These are phyloP conservation scores for Pelargonium australe DNA, from an alignment of 441 rosid genomes.

Conservation along the genomic window DNA sequence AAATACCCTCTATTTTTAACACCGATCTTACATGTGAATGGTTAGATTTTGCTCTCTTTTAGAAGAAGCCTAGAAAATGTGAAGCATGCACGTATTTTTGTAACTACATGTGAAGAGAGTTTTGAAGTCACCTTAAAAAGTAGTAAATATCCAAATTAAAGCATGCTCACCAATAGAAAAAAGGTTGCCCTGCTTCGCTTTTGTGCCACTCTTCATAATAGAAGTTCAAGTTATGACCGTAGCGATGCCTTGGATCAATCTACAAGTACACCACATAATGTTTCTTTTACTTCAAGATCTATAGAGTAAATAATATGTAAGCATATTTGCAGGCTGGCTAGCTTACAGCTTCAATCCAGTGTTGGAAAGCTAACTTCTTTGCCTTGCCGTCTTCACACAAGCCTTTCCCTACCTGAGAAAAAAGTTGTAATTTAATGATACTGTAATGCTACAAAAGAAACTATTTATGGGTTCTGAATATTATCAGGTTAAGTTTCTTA, in stretches of 20 bases:
- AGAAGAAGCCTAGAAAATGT: not conserved
- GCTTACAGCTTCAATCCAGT: constrained; percentile 56
- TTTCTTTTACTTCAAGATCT: not conserved
- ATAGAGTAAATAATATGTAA: not conserved
- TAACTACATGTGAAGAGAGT: not conserved
- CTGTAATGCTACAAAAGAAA: too few species aligned
- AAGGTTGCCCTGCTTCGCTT: constrained; percentile 38
- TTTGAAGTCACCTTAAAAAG: not conserved
- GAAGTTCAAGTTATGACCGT: constrained; percentile 50
- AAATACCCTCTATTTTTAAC: too few species aligned
- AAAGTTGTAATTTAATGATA: too few species aligned
- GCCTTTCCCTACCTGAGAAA: constrained; percentile 46
- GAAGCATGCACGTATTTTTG: not conserved
- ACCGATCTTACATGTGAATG: not conserved
- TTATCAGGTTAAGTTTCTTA: too few species aligned
- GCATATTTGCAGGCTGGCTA: not conserved
- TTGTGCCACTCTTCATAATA: constrained; percentile 45
- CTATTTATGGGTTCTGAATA: too few species aligned
- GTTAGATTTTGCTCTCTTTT: not conserved
- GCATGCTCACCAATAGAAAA: constrained; percentile 43
- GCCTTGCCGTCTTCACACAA: constrained; percentile 36
- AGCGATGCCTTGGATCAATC: constrained; percentile 61
- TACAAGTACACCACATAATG: constrained; percentile 9
- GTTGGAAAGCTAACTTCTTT: constrained; percentile 44
- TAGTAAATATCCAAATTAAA: not conserved